Conservation (phyloP, 208 protist species). For the Naegleria lovaniensis region DNA sequence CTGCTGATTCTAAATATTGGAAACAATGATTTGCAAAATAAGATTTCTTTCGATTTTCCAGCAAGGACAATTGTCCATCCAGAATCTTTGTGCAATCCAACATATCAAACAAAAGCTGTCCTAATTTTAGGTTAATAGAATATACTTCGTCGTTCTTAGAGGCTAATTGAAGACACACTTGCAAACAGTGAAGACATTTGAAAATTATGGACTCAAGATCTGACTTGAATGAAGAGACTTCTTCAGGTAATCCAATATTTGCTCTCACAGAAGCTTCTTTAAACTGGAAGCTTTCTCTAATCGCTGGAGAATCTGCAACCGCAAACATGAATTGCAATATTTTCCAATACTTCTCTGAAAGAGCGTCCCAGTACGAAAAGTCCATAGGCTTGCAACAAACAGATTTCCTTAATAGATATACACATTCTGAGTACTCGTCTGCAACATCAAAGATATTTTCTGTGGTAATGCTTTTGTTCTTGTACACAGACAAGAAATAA, state of each 20-base stretch:
- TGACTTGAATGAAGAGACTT: too few species aligned
- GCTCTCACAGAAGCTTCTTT: neutral
- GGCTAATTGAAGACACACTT: too few species aligned
- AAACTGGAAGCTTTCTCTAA: neutral
- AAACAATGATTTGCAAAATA: neutral
- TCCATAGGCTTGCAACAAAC: neutral
- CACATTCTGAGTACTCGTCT: neutral
- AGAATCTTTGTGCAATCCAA: too few species aligned
- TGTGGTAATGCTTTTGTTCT: too few species aligned
- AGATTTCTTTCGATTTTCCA: too few species aligned
- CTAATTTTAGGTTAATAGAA: too few species aligned
- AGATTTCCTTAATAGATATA: neutral
- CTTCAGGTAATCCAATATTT: neutral
- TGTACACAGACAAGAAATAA: too few species aligned
- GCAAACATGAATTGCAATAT: neutral
- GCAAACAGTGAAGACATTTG: too few species aligned
- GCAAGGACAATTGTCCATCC: too few species aligned
- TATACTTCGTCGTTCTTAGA: too few species aligned
- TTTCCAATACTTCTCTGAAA: neutral
- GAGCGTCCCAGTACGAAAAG: neutral
- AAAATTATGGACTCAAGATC: too few species aligned
- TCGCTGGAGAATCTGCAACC: neutral
- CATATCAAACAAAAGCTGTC: too few species aligned
- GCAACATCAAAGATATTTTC: neutral
- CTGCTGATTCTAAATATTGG: neutral